These are phyloP conservation scores for Daedalea quercina DNA, from an alignment of 768 basidiomycete genomes.

Conservation along the genomic window DNA sequence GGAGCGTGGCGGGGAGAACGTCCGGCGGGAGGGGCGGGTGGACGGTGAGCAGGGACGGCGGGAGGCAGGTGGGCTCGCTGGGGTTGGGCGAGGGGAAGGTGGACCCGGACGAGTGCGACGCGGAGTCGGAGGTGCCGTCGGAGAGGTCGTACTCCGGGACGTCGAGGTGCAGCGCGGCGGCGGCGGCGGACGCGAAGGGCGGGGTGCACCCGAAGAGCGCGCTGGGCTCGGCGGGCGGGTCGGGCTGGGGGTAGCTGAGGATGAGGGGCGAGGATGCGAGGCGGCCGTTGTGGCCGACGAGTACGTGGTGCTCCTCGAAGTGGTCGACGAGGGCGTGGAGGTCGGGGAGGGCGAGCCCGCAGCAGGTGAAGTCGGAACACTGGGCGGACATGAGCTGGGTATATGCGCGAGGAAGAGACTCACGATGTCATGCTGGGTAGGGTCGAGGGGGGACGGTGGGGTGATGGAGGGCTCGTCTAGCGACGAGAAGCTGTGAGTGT, in stretches of 20 bases:
- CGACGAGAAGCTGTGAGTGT: not conserved
- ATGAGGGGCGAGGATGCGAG: slow-evolving; percentile 16
- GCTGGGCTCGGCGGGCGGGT: slow-evolving; percentile 16
- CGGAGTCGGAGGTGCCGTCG: slow-evolving; percentile 6
- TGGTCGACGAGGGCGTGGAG: slow-evolving; percentile 47
- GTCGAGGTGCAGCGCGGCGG: slow-evolving; percentile 1
- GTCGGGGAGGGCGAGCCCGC: slow-evolving; percentile 37
- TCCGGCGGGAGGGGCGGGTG: slow-evolving; percentile 4
- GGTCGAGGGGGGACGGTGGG: not conserved
- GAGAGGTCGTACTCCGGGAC: slow-evolving; percentile 5
- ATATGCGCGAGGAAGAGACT: not conserved
- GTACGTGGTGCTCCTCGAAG: slow-evolving; percentile 38
- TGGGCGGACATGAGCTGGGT: slow-evolving; percentile 7
- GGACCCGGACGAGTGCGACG: slow-evolving; percentile 3
- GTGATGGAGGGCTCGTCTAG: not conserved
- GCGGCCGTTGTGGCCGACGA: slow-evolving; percentile 18
- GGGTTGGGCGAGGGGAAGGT: slow-evolving; percentile 4
- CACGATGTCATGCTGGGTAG: not conserved
- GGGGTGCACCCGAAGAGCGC: slow-evolving; percentile 2
- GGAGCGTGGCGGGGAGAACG: no score
- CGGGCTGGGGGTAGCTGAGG: slow-evolving; percentile 25
- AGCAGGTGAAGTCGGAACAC: slow-evolving; percentile 44
- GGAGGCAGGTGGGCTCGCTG: slow-evolving; percentile 17
- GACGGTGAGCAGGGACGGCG: slow-evolving; percentile 17
- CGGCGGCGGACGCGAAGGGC: not conserved